Base-by-base conservation (phyloP, 768 basidiomycete species). In the Aureoboletus auriporus region DNA sequence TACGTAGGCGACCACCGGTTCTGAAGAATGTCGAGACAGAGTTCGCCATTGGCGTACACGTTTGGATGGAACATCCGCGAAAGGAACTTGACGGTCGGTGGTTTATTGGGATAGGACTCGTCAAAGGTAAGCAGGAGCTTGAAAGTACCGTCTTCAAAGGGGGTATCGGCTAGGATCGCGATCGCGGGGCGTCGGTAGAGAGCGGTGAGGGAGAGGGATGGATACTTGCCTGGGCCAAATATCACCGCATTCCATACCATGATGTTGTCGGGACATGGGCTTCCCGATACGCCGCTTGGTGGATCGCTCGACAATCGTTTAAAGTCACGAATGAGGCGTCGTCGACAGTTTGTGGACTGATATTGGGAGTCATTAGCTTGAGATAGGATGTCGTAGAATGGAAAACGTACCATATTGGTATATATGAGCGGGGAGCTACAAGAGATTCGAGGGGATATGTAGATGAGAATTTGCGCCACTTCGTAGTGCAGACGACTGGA, bases 231-330 rank as follows among this genome's bases (percentile, higher is more conserved):
- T 69, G 96, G 96, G 3, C 96, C 96, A 63, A 99, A 98, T 54
- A 99, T 99, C 49, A 99, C 96, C 2, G 96, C 96, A 61, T 99
- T 99, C 96, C 96, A 99, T 13, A 97, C 78, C 93, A 98, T 96
- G 69, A 99, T 96, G 67, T 98, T 98, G 66, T 98, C 96, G 3
- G 92, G 86, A 64, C 92, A 93, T 63, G 96, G 95, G 61, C 92
- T 94, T 12, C 95, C 96, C 5, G 92, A 94, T 57, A 99, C 93
- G 6, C 96, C 96, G 45, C 89, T 86, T 0, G 96, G 96, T 5
- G 95, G 94, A 64, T 98, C 96, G 20, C 84, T 85, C 39, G 92
- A 91, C 38, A 99, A 79, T 23, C 92, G 80, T 72, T 96, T 98
- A 73, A 99, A 98, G 71, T 99, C 96, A 49, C 96, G 87, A 54